These are phyloP conservation scores for Brettanomyces sp. DNA, from an alignment of 805 yeast genomes.

Conservation along the genomic window DNA sequence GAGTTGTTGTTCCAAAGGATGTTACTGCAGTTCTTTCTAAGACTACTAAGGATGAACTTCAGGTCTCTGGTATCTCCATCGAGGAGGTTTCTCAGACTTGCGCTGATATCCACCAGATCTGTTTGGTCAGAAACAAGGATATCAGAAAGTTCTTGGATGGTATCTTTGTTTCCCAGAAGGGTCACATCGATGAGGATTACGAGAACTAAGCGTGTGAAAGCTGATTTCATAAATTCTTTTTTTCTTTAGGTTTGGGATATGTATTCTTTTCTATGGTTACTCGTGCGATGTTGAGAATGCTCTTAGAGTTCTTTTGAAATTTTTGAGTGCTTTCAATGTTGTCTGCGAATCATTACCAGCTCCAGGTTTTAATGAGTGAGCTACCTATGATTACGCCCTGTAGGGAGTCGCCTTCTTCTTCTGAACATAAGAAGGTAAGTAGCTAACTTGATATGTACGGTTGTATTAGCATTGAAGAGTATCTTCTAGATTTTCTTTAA, in stretches of 20 bases:
- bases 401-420: conserved; percentile 4
- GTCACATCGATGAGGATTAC: conserved; percentile 57
- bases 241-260: not conserved
- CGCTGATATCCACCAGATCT: conserved; percentile 95
- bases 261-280: not conserved
- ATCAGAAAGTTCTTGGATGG: conserved; percentile 99
- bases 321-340: not conserved
- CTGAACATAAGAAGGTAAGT: not conserved
- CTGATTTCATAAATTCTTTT: not conserved
- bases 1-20: conserved; percentile 79
- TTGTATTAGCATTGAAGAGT: not conserved
- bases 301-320: not conserved
- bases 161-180: conserved; percentile 97
- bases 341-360: conserved; percentile 26
- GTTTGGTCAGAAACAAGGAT: conserved; percentile 99
- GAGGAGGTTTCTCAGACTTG: conserved; percentile 97
- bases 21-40: conserved; percentile 76
- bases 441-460: not conserved
- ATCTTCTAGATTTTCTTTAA: not conserved
- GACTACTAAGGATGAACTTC: conserved; percentile 88
- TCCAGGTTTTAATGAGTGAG: conserved; percentile 19
- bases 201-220: conserved; percentile 2
- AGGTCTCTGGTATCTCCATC: conserved; percentile 88
- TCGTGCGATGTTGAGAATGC: conserved; percentile 1
- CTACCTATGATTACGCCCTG: conserved; percentile 26